Evolutionary conservation across 768 basidiomycete species (phyloP).

Genomic region (Panus rudis): DNA sequence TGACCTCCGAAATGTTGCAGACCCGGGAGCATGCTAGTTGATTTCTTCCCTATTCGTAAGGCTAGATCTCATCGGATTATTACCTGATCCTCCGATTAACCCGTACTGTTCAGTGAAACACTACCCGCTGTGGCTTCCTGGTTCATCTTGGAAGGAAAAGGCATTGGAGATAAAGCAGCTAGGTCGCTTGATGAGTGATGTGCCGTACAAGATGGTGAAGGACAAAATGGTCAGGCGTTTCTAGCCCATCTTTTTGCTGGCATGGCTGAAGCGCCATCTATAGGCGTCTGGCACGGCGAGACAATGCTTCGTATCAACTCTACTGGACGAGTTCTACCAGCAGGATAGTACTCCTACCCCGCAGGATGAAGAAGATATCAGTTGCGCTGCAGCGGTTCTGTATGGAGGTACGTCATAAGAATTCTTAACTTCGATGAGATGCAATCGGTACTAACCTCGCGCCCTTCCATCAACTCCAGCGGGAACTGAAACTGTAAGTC

Average conservation of each 20-base stretch:
- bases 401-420: constrained; percentile 14
- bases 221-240: constrained; percentile 7
- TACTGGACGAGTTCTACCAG: constrained; percentile 11
- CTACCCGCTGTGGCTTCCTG: constrained; percentile 18
- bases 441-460: too few relatives aligned
- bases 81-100: not conserved
- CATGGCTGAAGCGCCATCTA: not conserved
- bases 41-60: constrained; percentile 28
- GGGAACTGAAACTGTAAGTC: constrained; percentile 17
- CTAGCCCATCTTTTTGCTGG: not conserved
- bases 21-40: constrained; percentile 25
- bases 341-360: constrained; percentile 5
- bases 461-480: too few relatives aligned
- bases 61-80: not conserved
- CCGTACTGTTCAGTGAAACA: constrained; percentile 12
- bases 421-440: too few relatives aligned
- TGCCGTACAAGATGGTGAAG: constrained; percentile 17
- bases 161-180: constrained; percentile 9
- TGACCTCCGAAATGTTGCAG: too few relatives aligned
- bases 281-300: constrained; percentile 15
- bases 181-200: constrained; percentile 8
- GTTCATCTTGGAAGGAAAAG: constrained; percentile 16
- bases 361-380: constrained; percentile 17
- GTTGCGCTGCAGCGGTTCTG: constrained; percentile 14
- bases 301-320: constrained; percentile 12